phyloP scores from a whole-genome alignment of 805 yeast genomes.

The Jamesozyma spencerorum region DNA sequence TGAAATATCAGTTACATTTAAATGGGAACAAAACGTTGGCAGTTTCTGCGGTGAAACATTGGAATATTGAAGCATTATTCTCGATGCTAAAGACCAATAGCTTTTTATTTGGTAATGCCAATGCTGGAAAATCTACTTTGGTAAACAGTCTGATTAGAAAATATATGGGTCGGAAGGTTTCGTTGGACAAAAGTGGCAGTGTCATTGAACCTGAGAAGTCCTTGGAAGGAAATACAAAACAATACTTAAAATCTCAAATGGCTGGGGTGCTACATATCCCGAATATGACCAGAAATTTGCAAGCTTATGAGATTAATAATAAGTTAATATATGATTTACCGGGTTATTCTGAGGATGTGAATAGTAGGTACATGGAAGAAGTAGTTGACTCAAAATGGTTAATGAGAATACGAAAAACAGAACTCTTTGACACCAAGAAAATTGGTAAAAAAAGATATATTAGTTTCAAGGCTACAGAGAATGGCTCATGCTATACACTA shows the following conservation, averaged over 20 bases:
- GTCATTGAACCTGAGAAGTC: constrained; percentile 4
- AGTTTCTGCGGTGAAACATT: constrained; percentile 19
- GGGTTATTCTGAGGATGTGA: constrained; percentile 27
- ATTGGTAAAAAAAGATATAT: constrained; percentile 24
- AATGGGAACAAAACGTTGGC: constrained; percentile 19
- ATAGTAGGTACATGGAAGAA: constrained; percentile 20
- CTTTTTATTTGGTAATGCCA: constrained; percentile 56
- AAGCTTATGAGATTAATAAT: constrained; percentile 32
- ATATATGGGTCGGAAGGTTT: constrained; percentile 15
- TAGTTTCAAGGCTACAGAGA: constrained; percentile 32
- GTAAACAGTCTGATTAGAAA: constrained; percentile 38
- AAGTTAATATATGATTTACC: constrained; percentile 33
- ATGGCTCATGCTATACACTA: constrained; percentile 38
- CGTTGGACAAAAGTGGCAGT: constrained; percentile 7
- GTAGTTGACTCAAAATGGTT: constrained; percentile 24
- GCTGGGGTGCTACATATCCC: constrained; percentile 45
- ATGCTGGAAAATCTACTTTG: constrained; percentile 61
- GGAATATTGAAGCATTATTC: constrained; percentile 22
- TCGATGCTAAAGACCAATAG: constrained; percentile 25
- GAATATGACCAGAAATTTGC: constrained; percentile 55
- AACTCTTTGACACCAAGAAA: constrained; percentile 24
- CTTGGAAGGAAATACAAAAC: constrained; percentile 2
- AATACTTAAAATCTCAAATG: constrained; percentile 12
- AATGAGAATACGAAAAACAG: constrained; percentile 28
- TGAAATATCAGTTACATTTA: constrained; percentile 25